These are phyloP conservation scores for Chrysopogon serrulatus DNA, from an alignment of 176 grass and related monocot species.

Conservation along the genomic window DNA sequence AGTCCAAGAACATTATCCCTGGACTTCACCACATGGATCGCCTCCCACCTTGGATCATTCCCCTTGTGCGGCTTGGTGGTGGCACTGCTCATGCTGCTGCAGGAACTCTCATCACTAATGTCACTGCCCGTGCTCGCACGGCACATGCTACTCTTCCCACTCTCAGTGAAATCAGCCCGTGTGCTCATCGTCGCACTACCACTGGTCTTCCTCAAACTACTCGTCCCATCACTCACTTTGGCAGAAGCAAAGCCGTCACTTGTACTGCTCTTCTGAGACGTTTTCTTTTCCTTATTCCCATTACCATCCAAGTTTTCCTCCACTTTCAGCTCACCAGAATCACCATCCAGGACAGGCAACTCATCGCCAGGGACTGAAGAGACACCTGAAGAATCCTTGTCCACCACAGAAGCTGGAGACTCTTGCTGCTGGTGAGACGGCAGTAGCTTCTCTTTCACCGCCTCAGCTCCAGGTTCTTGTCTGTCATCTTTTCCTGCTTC, in stretches of 20 bases:
- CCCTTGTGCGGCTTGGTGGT: constrained; percentile 82
- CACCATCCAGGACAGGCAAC: constrained; percentile 16
- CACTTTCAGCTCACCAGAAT: constrained; percentile 47
- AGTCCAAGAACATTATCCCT: constrained; percentile 66
- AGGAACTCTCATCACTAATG: constrained; percentile 72
- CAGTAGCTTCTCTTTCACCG: neutral
- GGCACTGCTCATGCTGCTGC: constrained; percentile 74
- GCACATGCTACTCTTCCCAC: constrained; percentile 90
- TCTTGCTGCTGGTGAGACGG: constrained; percentile 23
- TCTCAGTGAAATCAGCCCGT: constrained; percentile 60
- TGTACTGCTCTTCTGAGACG: constrained; percentile 58
- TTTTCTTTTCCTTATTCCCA: constrained; percentile 72
- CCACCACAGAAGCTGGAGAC: constrained; percentile 27
- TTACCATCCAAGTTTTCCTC: constrained; percentile 36
- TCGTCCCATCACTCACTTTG: constrained; percentile 86
- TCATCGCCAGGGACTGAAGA: constrained; percentile 26
- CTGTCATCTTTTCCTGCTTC: constrained; percentile 30
- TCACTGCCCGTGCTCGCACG: constrained; percentile 63
- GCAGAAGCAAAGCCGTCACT: constrained; percentile 78
- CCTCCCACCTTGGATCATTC: constrained; percentile 86
- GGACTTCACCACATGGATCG: constrained; percentile 59
- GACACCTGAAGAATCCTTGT: constrained; percentile 33
- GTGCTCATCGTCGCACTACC: constrained; percentile 63
- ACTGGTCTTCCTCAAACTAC: constrained; percentile 64
- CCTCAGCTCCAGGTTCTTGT: neutral